Evolutionary conservation across 257 asterid genomes (phyloP).

Genomic region (Ilex asprella): DNA sequence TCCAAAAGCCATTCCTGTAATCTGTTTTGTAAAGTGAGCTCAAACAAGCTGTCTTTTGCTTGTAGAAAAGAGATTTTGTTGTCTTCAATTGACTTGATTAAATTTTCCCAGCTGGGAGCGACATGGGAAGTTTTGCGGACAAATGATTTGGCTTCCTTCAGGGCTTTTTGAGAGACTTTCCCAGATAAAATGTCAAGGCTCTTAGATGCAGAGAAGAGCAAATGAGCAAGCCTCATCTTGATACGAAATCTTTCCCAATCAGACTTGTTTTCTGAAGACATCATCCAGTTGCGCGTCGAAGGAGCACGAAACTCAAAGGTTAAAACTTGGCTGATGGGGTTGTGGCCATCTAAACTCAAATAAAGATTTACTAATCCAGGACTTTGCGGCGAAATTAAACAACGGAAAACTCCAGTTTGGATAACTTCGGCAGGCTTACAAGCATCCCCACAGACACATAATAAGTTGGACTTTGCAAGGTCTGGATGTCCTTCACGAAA

Average conservation of each 20-base stretch:
- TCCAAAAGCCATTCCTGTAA: slow-evolving; percentile 81
- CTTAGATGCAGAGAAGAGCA: slow-evolving; percentile 74
- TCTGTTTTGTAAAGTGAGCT: slow-evolving; percentile 62
- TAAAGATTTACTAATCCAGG: slow-evolving; percentile 64
- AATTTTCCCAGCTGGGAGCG: slow-evolving; percentile 40
- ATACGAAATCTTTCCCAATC: slow-evolving; percentile 64
- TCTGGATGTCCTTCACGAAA: slow-evolving; percentile 45
- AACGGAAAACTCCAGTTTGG: slow-evolving; percentile 79
- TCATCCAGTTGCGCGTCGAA: slow-evolving; percentile 14
- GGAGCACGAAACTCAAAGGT: slow-evolving; percentile 75
- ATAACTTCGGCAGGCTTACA: slow-evolving; percentile 48
- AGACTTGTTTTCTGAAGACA: slow-evolving; percentile 32
- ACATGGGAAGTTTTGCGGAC: slow-evolving; percentile 47
- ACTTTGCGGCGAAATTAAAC: slow-evolving; percentile 55
- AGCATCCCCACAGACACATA: slow-evolving; percentile 66
- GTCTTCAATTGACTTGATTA: slow-evolving; percentile 50
- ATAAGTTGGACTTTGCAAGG: slow-evolving; percentile 33
- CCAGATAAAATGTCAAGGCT: slow-evolving; percentile 43
- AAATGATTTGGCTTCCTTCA: slow-evolving; percentile 68
- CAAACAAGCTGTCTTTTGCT: slow-evolving; percentile 76
- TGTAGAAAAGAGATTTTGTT: slow-evolving; percentile 42
- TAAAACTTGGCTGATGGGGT: slow-evolving; percentile 69
- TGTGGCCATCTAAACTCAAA: slow-evolving; percentile 71
- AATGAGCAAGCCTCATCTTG: slow-evolving; percentile 76
- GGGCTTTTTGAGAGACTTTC: slow-evolving; percentile 42